Percentiles rank a stretch among this genome's conserved stretches.
Evolutionary conservation across 2,329 filamentous ascomycete species (phyloP).

Genomic region (Fusarium solani-melongenae): DNA sequence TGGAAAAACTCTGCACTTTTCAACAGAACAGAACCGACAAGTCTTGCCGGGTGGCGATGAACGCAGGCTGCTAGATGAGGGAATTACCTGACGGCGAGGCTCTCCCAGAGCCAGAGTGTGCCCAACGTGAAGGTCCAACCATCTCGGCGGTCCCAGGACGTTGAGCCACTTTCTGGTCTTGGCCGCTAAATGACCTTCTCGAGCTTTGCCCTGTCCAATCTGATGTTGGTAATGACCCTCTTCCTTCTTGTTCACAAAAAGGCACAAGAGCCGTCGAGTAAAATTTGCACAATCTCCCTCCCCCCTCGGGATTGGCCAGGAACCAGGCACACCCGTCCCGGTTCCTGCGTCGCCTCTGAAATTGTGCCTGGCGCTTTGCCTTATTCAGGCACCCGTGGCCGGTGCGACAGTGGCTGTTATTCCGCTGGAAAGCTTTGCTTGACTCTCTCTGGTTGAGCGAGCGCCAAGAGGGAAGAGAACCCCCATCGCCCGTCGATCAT

Average conservation of each 20-base stretch:
- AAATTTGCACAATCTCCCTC: conserved; percentile 48
- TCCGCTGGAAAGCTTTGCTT: not conserved
- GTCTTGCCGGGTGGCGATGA: conserved; percentile 22
- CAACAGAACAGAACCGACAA: not conserved
- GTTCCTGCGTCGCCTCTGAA: conserved; percentile 39
- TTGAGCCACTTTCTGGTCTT: not conserved
- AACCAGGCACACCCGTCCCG: conserved; percentile 29
- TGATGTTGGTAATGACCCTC: conserved; percentile 14
- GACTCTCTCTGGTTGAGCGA: not conserved
- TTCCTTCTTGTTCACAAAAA: conserved; percentile 12
- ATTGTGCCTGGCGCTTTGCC: conserved; percentile 39
- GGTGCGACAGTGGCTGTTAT: not conserved
- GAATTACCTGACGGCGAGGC: conserved; percentile 28
- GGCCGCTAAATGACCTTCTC: conserved; percentile 14
- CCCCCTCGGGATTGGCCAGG: conserved; percentile 22
- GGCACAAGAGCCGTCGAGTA: conserved; percentile 29
- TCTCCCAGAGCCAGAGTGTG: conserved; percentile 1
- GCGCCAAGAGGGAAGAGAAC: conserved; percentile 14
- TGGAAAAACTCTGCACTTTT: conserved; percentile 31
- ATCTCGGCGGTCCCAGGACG: conserved; percentile 1
- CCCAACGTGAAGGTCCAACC: not conserved
- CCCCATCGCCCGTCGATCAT: conserved; percentile 14
- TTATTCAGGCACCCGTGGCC: conserved; percentile 10
- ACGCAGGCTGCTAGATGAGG: conserved; percentile 32
- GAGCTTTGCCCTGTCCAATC: conserved; percentile 17